A percentile compares a stretch with the other conserved stretches of the same genome.
Evolutionary conservation across 305 asterid genomes (phyloP).

Genomic region (Fraxinus velutina): DNA sequence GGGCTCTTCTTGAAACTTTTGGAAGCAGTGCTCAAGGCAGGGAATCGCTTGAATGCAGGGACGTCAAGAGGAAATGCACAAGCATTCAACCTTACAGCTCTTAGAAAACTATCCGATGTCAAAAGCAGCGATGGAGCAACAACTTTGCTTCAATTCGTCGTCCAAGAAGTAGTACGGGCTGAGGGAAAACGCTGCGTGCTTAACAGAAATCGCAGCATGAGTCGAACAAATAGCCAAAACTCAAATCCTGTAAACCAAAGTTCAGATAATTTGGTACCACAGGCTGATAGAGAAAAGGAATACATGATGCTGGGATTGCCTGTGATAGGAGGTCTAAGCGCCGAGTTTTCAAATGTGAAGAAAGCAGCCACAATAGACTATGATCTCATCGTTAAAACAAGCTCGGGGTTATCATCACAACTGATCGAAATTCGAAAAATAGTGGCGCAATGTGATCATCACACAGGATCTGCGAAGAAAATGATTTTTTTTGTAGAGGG

Average conservation of each 20-base stretch:
- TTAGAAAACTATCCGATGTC: constrained; percentile 77
- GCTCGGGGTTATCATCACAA: constrained; percentile 38
- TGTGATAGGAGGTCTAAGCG: constrained; percentile 71
- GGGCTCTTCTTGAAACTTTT: constrained; percentile 82
- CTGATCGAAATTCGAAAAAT: constrained; percentile 34
- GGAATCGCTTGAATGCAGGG: constrained; percentile 82
- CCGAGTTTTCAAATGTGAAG: constrained; percentile 69
- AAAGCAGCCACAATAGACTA: constrained; percentile 68
- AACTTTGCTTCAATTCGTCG: constrained; percentile 82
- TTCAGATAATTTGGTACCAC: constrained; percentile 27
- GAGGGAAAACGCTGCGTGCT: constrained; percentile 79
- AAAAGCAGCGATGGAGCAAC: constrained; percentile 86
- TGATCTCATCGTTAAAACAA: constrained; percentile 46
- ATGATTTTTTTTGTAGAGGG: constrained; percentile 59
- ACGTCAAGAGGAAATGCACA: constrained; percentile 90
- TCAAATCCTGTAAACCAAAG: constrained; percentile 24
- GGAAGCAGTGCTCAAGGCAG: constrained; percentile 91
- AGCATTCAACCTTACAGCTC: constrained; percentile 75
- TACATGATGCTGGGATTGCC: constrained; percentile 87
- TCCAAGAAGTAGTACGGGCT: constrained; percentile 83
- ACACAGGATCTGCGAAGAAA: constrained; percentile 44
- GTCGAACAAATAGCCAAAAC: constrained; percentile 41
- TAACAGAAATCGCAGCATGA: constrained; percentile 45
- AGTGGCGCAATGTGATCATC: constrained; percentile 33
- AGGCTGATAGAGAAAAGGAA: constrained; percentile 67